Percentiles rank a stretch among this genome's conserved stretches.
These are phyloP conservation scores for Taiwanofungus camphoratus DNA, from an alignment of 1,284 basidiomycete genomes.

Conservation along the genomic window DNA sequence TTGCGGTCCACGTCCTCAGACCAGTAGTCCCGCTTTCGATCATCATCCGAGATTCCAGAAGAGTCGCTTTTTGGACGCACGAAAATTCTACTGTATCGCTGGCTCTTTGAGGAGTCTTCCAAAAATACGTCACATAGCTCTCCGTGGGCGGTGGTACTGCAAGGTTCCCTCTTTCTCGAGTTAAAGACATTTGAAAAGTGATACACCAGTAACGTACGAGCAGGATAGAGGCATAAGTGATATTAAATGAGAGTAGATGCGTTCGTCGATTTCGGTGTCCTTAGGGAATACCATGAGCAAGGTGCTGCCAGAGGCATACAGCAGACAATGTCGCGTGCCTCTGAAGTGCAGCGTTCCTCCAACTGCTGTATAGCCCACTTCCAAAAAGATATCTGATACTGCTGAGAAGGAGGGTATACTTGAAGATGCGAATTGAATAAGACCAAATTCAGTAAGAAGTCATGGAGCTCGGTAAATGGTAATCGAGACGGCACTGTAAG, in stretches of 20 bases:
- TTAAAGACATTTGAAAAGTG: not conserved
- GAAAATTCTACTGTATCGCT: slow-evolving; percentile 9
- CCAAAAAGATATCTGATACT: slow-evolving; percentile 64
- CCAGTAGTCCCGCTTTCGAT: slow-evolving; percentile 75
- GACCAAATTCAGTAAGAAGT: slow-evolving; percentile 47
- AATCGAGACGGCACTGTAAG: slow-evolving; percentile 35
- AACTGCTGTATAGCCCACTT: slow-evolving; percentile 57
- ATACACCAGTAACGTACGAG: slow-evolving; percentile 26
- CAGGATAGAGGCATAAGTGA: slow-evolving; percentile 35
- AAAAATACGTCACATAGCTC: slow-evolving; percentile 65
- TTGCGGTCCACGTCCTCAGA: slow-evolving; percentile 70
- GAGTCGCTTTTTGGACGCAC: slow-evolving; percentile 44
- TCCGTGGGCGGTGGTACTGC: slow-evolving; percentile 32
- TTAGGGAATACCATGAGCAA: slow-evolving; percentile 17
- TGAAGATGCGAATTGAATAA: slow-evolving; percentile 47
- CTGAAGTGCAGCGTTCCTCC: slow-evolving; percentile 36
- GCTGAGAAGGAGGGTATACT: slow-evolving; percentile 51
- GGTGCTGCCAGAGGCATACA: not conserved
- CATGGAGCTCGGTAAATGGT: slow-evolving; percentile 36
- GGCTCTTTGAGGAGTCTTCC: slow-evolving; percentile 29
- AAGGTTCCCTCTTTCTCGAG: slow-evolving; percentile 7
- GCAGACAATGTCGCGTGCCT: slow-evolving; percentile 38
- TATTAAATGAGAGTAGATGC: slow-evolving; percentile 57
- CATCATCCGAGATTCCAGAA: slow-evolving; percentile 65
- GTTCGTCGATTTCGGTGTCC: slow-evolving; percentile 58